These are phyloP conservation scores for Hebeloma cylindrosporum DNA, from an alignment of 768 basidiomycete genomes.

Conservation along the genomic window DNA sequence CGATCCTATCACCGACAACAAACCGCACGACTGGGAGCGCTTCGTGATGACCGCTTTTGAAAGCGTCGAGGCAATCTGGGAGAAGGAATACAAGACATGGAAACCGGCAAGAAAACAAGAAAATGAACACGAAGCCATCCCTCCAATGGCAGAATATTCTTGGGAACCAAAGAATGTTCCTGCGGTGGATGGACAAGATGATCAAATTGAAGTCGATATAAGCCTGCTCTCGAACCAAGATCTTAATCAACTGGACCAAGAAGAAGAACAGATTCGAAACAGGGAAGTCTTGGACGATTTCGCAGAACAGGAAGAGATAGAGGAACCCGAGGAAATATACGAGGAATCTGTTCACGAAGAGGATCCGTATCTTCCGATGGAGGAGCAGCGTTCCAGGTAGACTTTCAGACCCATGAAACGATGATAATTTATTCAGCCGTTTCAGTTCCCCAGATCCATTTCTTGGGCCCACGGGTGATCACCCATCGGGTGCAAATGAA, in stretches of 20 bases:
- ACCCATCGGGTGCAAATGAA: background rate
- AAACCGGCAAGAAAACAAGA: constrained; percentile 36
- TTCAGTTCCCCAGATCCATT: constrained; percentile 4
- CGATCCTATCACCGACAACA: constrained; percentile 16
- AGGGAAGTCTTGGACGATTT: constrained; percentile 8
- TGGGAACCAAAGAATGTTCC: constrained; percentile 19
- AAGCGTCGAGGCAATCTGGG: constrained; percentile 87
- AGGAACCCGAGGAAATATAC: constrained; percentile 7
- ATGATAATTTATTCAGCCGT: no score
- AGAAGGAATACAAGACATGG: constrained; percentile 58
- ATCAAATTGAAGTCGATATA: constrained; percentile 50
- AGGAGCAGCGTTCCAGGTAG: no score
- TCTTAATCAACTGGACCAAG: constrained; percentile 32
- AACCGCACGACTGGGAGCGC: constrained; percentile 52
- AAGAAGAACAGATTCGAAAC: constrained; percentile 21
- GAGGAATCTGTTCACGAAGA: background rate
- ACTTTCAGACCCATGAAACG: no score
- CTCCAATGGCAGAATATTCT: constrained; percentile 9
- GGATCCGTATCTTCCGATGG: background rate
- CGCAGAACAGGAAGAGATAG: constrained; percentile 2
- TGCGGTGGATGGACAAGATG: constrained; percentile 23
- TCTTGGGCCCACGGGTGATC: background rate
- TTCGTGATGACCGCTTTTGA: constrained; percentile 89
- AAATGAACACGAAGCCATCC: constrained; percentile 15
- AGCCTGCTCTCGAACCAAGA: constrained; percentile 51